phyloP scores from a whole-genome alignment of 306 rosid species.

The Fragaria iinumae region DNA sequence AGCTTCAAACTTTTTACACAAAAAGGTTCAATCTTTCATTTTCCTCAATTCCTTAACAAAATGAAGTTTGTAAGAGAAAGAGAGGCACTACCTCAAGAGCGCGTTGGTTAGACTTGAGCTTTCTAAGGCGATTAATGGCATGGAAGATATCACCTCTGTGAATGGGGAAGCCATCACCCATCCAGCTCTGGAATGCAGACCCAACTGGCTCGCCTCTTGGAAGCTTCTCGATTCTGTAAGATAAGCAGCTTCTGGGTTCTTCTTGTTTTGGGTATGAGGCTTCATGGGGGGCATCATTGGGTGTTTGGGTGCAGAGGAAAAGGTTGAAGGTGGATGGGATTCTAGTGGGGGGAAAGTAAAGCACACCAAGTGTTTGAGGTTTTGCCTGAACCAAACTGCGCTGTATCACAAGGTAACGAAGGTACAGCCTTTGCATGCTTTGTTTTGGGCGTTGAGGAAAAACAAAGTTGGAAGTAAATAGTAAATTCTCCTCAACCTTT shows the following conservation, averaged over 20 bases:
- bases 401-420: background rate
- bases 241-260: conserved; percentile 44
- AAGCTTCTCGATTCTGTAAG: conserved; percentile 72
- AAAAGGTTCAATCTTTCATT: background rate
- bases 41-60: background rate
- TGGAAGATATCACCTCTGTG: conserved; percentile 74
- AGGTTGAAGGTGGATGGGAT: conserved; percentile 20
- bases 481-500: background rate
- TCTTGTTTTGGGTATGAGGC: conserved; percentile 19
- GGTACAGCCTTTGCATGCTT: conserved; percentile 24
- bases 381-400: conserved; percentile 47
- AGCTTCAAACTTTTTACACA: background rate
- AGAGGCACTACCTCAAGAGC: conserved; percentile 67
- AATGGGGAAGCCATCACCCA: conserved; percentile 88
- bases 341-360: conserved; percentile 10
- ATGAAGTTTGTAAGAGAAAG: background rate
- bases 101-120: conserved; percentile 68
- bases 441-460: too few relatives aligned
- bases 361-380: conserved; percentile 54
- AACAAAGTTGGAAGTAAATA: background rate
- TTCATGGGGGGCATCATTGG: conserved; percentile 17
- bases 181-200: conserved; percentile 79
- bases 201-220: conserved; percentile 53
- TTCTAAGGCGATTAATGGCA: conserved; percentile 85
- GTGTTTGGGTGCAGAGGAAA: conserved; percentile 48